phyloP scores from a whole-genome alignment of 202 grass and related monocot genomes.

The Setaria viridis region DNA sequence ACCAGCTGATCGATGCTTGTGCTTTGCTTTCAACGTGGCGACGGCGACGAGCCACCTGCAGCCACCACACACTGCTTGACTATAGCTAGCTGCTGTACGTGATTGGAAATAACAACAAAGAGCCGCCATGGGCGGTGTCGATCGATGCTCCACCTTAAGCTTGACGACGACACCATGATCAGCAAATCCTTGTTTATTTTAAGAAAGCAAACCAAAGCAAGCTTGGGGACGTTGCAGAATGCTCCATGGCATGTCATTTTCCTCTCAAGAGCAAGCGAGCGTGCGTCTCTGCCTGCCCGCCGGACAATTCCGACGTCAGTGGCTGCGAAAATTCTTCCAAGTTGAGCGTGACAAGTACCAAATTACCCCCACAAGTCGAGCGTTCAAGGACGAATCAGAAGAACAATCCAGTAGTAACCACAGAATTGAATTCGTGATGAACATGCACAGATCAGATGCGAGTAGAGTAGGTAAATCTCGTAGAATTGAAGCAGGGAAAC shows the following conservation, averaged over 20 bases:
- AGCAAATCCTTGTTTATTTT: not conserved
- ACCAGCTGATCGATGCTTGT: not conserved
- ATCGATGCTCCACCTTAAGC: not conserved
- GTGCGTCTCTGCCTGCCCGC: no score
- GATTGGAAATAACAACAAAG: not conserved
- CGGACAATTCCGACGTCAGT: no score
- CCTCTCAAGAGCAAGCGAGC: no score
- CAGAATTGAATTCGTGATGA: no score
- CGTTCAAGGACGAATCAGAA: no score
- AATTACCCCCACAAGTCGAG: not conserved
- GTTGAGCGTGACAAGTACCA: slow-evolving; percentile 27
- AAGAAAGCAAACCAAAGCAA: not conserved
- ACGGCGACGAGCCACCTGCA: slow-evolving; percentile 20
- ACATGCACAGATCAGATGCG: no score
- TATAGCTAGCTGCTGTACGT: no score
- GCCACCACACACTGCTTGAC: not conserved
- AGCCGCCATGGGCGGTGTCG: not conserved
- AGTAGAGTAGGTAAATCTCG: no score
- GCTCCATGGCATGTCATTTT: not conserved
- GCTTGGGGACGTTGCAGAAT: not conserved
- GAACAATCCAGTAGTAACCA: no score
- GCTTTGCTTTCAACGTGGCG: slow-evolving; percentile 31
- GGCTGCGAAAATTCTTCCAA: not conserved
- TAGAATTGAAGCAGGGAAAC: no score
- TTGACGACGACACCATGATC: not conserved